Percentiles rank a stretch among this genome's conserved stretches.
phyloP scores from a whole-genome alignment of 352 stramenopile species.

The Elongisporangium undulatum region DNA sequence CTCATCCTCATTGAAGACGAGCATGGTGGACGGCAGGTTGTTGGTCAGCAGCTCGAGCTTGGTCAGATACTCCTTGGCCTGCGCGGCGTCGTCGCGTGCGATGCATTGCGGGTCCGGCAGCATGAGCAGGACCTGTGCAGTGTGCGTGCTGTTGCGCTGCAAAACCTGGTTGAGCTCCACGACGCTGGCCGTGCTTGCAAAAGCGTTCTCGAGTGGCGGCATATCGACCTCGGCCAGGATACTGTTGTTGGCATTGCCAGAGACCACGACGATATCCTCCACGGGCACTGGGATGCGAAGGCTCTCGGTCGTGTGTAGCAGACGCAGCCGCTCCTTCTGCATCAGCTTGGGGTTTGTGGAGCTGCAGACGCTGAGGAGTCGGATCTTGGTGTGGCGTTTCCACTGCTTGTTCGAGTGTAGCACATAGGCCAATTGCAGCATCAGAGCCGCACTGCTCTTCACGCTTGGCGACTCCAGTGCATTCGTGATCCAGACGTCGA shows the following conservation, averaged over 20 bases:
- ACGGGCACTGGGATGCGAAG: constrained; percentile 34
- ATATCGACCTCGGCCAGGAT: constrained; percentile 20
- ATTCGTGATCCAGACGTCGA: constrained; percentile 56
- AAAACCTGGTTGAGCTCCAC: constrained; percentile 44
- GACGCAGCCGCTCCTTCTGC: constrained; percentile 21
- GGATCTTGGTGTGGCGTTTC: constrained; percentile 20
- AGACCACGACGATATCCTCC: constrained; percentile 37
- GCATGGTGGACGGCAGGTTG: constrained; percentile 43
- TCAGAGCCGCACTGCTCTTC: constrained; percentile 28
- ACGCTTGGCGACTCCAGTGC: constrained; percentile 23
- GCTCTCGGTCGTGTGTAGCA: constrained; percentile 14
- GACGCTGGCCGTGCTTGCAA: constrained; percentile 15
- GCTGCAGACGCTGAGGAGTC: constrained; percentile 24
- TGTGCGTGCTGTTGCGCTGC: constrained; percentile 34
- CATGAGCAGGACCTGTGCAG: constrained; percentile 38
- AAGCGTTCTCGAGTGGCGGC: constrained; percentile 10
- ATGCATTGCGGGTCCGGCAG: constrained; percentile 24
- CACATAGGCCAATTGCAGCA: constrained; percentile 43
- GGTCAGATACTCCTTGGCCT: constrained; percentile 16
- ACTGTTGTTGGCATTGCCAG: constrained; percentile 29
- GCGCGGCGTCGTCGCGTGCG: neutral
- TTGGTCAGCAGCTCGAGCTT: constrained; percentile 35
- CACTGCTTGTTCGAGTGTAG: constrained; percentile 31
- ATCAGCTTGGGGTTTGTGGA: constrained; percentile 20
- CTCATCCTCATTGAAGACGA: constrained; percentile 48